Evolutionary conservation across 2,329 filamentous ascomycete genomes (phyloP).

Genomic region (Phialophora verrucosa): DNA sequence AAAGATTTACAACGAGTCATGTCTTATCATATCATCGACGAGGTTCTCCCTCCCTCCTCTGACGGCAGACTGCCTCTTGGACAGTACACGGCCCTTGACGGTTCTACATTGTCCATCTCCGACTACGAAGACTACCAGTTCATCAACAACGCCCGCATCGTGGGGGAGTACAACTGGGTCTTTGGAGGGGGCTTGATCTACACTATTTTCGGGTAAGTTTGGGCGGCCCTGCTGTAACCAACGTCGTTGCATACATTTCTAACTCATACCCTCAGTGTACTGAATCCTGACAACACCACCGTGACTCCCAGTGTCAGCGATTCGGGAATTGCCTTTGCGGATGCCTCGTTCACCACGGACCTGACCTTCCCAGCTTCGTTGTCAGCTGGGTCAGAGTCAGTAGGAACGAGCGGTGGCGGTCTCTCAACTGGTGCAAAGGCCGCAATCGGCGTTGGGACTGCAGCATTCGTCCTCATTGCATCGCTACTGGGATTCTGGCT

Average conservation of each 20-base stretch:
- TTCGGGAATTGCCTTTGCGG: slow-evolving; percentile 3
- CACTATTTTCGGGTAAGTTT: slow-evolving; percentile 13
- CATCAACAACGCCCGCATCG: slow-evolving; percentile 20
- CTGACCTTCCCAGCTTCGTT: slow-evolving; percentile 5
- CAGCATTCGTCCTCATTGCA: no score
- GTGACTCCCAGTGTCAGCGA: not conserved
- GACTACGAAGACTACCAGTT: slow-evolving; percentile 2
- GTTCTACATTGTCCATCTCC: slow-evolving; percentile 12
- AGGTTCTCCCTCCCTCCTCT: not conserved
- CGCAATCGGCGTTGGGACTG: no score
- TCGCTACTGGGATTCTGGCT: no score
- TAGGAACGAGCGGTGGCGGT: no score
- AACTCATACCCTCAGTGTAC: not conserved
- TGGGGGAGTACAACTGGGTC: slow-evolving; percentile 6
- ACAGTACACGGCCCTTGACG: slow-evolving; percentile 12
- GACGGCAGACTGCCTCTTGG: not conserved
- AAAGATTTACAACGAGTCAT: not conserved
- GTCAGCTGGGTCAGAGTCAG: no score
- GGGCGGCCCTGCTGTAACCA: not conserved
- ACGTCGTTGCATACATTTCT: no score
- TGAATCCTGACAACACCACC: slow-evolving; percentile 20
- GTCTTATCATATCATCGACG: slow-evolving; percentile 1
- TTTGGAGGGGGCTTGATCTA: slow-evolving; percentile 19
- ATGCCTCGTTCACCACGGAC: slow-evolving; percentile 3
- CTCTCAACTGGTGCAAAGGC: no score